These are phyloP conservation scores for Eucalyptus pauciflora DNA, from an alignment of 345 rosid genomes.

Conservation along the genomic window DNA sequence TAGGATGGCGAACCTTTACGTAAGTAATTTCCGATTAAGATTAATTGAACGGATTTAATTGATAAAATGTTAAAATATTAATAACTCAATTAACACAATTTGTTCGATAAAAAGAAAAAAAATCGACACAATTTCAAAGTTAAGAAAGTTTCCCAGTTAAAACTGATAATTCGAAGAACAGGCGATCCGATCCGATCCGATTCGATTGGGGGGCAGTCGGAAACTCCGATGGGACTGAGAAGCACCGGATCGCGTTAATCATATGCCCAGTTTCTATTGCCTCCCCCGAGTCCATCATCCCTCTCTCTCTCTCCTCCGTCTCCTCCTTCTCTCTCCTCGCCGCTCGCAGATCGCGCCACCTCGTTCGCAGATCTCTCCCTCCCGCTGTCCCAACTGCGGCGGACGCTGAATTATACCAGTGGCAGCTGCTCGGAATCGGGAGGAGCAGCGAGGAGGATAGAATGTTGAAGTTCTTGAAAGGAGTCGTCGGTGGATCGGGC, in stretches of 20 bases:
- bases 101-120: too few species aligned
- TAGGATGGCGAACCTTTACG: accelerated
- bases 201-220: not conserved
- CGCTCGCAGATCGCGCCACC: not conserved
- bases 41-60: too few species aligned
- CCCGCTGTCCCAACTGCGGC: not conserved
- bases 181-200: not conserved
- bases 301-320: not conserved
- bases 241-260: not conserved
- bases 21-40: too few species aligned
- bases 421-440: not conserved
- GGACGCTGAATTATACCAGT: not conserved
- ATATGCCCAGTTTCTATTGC: not conserved
- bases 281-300: not conserved
- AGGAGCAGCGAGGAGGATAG: not conserved
- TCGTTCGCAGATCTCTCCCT: not conserved
- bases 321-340: not conserved
- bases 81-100: not conserved
- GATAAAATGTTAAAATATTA: too few species aligned
- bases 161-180: not conserved
- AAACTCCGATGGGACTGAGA: not conserved
- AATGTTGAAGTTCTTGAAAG: constrained; percentile 89
- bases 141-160: not conserved
- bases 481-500: constrained; percentile 92
- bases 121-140: not conserved